Conservation (phyloP, 1,284 basidiomycete species). For the Ceratobasidium sp. region DNA sequence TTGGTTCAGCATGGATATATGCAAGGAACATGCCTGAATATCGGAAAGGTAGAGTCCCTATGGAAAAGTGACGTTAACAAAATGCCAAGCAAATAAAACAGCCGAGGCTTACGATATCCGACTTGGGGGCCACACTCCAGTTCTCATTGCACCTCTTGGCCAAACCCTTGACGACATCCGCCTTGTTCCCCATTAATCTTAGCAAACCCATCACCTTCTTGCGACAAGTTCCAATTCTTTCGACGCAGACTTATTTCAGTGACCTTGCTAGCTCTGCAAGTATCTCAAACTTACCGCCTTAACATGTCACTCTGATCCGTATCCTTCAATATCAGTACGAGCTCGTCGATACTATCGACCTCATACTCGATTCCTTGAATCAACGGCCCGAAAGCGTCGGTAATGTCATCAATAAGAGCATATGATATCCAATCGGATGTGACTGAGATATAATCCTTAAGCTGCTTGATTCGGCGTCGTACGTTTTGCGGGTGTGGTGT, state of each 20-base stretch:
- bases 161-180: slow-evolving; percentile 98
- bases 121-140: slow-evolving; percentile 97
- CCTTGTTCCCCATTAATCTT: slow-evolving; percentile 98
- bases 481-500: slow-evolving; percentile 99
- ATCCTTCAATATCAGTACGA: slow-evolving; percentile 94
- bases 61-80: not conserved
- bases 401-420: slow-evolving; percentile 99
- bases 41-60: slow-evolving; percentile 94
- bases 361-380: slow-evolving; percentile 99
- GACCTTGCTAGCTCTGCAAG: not conserved
- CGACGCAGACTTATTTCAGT: slow-evolving; percentile 31
- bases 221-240: slow-evolving; percentile 94
- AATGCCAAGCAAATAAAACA: slow-evolving; percentile 19
- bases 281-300: slow-evolving; percentile 55
- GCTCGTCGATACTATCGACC: slow-evolving; percentile 98
- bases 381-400: slow-evolving; percentile 97
- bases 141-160: slow-evolving; percentile 99
- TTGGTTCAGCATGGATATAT: not conserved
- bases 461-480: slow-evolving; percentile 96
- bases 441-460: slow-evolving; percentile 97
- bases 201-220: slow-evolving; percentile 99
- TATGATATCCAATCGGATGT: slow-evolving; percentile 99
- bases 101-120: slow-evolving; percentile 80
- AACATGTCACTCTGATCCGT: slow-evolving; percentile 84
- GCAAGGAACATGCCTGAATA: slow-evolving; percentile 64